These are phyloP conservation scores for Cadophora gregata DNA, from an alignment of 2,329 filamentous ascomycete species.

Conservation along the genomic window DNA sequence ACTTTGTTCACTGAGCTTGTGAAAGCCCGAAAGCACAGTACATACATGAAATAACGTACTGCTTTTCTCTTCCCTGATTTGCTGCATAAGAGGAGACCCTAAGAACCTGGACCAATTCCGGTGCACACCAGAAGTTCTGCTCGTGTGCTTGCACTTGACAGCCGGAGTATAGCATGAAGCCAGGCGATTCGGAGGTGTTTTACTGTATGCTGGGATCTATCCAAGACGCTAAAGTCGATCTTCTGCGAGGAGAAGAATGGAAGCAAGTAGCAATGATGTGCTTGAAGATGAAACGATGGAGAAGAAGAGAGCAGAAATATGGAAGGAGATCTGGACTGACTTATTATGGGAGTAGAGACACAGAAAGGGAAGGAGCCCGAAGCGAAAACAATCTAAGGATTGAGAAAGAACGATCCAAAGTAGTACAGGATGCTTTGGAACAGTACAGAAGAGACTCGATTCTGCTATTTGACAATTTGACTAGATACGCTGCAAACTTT, in stretches of 20 bases:
- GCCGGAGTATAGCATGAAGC: neutral
- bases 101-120: conserved; percentile 1
- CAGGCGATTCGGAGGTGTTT: conserved; percentile 14
- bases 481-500: conserved; percentile 16
- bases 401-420: neutral
- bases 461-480: conserved; percentile 14
- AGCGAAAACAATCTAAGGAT: neutral
- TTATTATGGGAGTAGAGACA: neutral
- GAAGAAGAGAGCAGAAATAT: conserved; percentile 11
- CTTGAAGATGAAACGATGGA: conserved; percentile 17
- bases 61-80: neutral
- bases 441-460: neutral
- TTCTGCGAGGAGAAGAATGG: conserved; percentile 19
- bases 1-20: neutral
- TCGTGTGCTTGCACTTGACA: neutral
- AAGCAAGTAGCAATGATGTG: conserved; percentile 29
- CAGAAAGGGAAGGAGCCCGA: conserved; percentile 1
- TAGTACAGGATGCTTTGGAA: neutral
- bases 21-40: neutral
- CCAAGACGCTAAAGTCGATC: conserved; percentile 27
- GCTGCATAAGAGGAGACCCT: neutral
- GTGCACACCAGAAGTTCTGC: neutral
- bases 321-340: conserved; percentile 1
- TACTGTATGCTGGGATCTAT: conserved; percentile 17
- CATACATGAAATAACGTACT: conserved; percentile 5